Conservation (phyloP, 148 eudicot genomes). For the Tetragonia tetragonoides region DNA sequence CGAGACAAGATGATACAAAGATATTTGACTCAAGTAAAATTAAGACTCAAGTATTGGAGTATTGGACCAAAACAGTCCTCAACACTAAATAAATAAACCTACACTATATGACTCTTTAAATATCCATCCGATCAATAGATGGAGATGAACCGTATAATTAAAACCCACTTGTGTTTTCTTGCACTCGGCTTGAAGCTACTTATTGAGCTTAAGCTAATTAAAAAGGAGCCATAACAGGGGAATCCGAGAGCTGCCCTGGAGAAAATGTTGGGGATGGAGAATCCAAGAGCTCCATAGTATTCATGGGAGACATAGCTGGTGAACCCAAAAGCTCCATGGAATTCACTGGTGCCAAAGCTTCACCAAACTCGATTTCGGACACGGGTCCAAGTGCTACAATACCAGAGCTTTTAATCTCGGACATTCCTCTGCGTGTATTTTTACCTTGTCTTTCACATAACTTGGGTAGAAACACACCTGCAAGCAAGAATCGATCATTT, state of each 20-base stretch:
- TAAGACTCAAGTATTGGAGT: no score
- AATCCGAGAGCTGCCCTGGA: not conserved
- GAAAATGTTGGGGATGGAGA: no score
- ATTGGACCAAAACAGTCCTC: no score
- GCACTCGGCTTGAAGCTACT: not conserved
- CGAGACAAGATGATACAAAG: no score
- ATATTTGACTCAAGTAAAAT: no score
- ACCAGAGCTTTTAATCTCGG: constrained; percentile 60
- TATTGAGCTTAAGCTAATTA: not conserved
- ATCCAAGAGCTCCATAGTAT: not conserved
- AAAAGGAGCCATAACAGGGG: constrained; percentile 13
- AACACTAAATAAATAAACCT: not conserved
- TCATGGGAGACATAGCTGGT: constrained; percentile 13
- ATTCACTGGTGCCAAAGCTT: not conserved
- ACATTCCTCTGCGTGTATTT: constrained; percentile 47
- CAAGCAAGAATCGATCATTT: not conserved
- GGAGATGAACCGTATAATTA: not conserved
- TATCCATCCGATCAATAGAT: no score
- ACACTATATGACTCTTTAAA: not conserved
- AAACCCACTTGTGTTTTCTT: not conserved
- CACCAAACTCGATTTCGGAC: constrained; percentile 6
- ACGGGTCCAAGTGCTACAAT: constrained; percentile 33
- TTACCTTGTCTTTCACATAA: constrained; percentile 39
- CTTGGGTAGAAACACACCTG: constrained; percentile 67
- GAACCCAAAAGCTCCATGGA: constrained; percentile 7